Conservation (phyloP, 2,329 filamentous ascomycete genomes). For the Thermothelomyces thermophilus region DNA sequence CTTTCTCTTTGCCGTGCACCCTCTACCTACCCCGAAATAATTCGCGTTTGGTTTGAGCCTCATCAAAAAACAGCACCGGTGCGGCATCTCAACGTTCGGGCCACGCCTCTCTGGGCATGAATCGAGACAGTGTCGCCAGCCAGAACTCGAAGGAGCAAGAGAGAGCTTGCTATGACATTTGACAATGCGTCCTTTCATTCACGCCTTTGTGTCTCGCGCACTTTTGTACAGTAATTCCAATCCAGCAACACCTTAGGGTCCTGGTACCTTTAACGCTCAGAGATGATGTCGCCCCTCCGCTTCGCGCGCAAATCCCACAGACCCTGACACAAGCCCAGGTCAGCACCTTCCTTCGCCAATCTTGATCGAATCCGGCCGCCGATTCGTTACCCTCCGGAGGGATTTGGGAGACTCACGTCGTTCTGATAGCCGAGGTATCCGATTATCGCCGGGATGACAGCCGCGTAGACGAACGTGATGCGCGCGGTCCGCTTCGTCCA, state of each 20-base stretch:
- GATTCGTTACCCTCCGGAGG: neutral
- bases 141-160: neutral
- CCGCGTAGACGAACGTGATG: slow-evolving; percentile 70
- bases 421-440: slow-evolving; percentile 69
- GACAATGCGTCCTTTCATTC: neutral
- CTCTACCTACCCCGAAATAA: no score
- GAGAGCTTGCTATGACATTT: neutral
- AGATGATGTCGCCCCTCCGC: slow-evolving; percentile 76
- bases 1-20: no score
- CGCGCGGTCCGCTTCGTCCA: slow-evolving; percentile 81
- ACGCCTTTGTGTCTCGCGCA: neutral
- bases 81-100: no score
- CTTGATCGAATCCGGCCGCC: neutral
- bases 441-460: slow-evolving; percentile 63
- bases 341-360: neutral
- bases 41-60: no score
- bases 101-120: no score
- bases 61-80: no score
- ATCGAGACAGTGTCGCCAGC: neutral
- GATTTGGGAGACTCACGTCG: slow-evolving; percentile 61
- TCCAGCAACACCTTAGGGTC: neutral
- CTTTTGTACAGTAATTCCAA: slow-evolving; percentile 37
- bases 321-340: slow-evolving; percentile 51
- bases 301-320: slow-evolving; percentile 82
- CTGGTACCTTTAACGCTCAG: slow-evolving; percentile 59